Evolutionary conservation across 2,329 filamentous ascomycete genomes (phyloP).

Genomic region (Tolypocladium sp.): DNA sequence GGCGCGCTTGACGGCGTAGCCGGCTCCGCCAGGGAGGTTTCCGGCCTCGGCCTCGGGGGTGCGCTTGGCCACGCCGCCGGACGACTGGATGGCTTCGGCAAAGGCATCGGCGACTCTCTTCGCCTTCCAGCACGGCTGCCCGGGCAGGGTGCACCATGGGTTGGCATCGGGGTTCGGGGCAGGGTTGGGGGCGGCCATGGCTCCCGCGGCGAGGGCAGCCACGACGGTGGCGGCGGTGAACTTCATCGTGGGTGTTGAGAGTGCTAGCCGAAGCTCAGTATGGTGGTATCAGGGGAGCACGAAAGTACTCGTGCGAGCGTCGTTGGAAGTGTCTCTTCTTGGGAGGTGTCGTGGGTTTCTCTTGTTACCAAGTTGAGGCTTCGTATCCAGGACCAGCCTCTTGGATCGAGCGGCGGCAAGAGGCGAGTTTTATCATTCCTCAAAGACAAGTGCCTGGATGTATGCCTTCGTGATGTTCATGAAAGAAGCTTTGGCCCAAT

Average conservation of each 20-base stretch:
- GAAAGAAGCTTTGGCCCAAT: not conserved
- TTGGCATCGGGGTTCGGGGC: conserved; percentile 10
- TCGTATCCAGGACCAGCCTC: not conserved
- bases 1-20: conserved; percentile 27
- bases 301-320: not conserved
- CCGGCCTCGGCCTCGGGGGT: conserved; percentile 15
- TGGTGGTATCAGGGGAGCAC: not conserved
- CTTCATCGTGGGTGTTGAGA: conserved; percentile 15
- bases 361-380: not conserved
- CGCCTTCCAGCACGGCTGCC: conserved; percentile 25
- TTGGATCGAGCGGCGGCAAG: not conserved
- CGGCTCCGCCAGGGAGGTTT: conserved; percentile 24
- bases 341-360: not conserved
- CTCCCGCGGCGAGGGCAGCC: conserved; percentile 10
- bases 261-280: not conserved
- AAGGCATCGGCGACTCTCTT: conserved; percentile 15
- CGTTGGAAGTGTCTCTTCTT: too few species aligned
- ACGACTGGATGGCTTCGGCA: conserved; percentile 12
- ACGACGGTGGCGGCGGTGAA: conserved; percentile 13
- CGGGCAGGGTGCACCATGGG: conserved; percentile 6
- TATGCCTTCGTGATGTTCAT: not conserved
- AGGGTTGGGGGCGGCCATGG: conserved; percentile 9
- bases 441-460: too few species aligned
- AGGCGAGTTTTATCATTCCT: not conserved
- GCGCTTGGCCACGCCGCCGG: conserved; percentile 16